phyloP scores from a whole-genome alignment of 495 filamentous ascomycete species.

The Glarea lozoyensis region DNA sequence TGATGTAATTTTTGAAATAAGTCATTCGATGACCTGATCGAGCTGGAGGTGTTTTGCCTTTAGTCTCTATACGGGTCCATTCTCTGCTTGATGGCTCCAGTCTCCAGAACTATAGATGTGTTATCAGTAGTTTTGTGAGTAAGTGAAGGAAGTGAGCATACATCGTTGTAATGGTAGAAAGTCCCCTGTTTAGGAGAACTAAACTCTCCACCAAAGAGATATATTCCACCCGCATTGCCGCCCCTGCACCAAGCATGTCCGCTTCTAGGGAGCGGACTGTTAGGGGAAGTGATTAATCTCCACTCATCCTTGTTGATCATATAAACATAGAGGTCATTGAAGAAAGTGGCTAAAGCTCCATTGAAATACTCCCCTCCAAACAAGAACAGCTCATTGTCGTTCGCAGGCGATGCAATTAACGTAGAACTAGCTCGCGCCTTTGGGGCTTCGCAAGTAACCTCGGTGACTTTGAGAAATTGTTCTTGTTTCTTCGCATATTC shows the following conservation, averaged over 20 bases:
- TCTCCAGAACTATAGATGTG: slow-evolving; percentile 61
- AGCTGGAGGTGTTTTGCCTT: slow-evolving; percentile 81
- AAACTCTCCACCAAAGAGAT: slow-evolving; percentile 78
- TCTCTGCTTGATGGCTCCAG: slow-evolving; percentile 74
- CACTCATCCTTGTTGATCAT: slow-evolving; percentile 80
- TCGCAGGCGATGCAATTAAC: slow-evolving; percentile 73
- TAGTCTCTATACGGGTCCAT: slow-evolving; percentile 82
- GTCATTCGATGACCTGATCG: slow-evolving; percentile 93
- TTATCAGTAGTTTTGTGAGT: background rate
- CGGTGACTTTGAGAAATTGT: slow-evolving; percentile 86
- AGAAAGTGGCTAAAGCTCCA: slow-evolving; percentile 53
- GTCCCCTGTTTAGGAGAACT: slow-evolving; percentile 90
- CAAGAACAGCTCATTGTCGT: slow-evolving; percentile 80
- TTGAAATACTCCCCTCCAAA: slow-evolving; percentile 77
- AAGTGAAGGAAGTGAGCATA: background rate
- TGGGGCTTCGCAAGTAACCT: slow-evolving; percentile 66
- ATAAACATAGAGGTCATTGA: slow-evolving; percentile 76
- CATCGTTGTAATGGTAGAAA: slow-evolving; percentile 96
- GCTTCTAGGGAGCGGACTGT: slow-evolving; percentile 81
- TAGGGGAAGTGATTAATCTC: slow-evolving; percentile 80
- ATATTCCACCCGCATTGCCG: slow-evolving; percentile 70
- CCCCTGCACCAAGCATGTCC: slow-evolving; percentile 90
- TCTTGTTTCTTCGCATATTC: slow-evolving; percentile 82
- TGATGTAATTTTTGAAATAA: slow-evolving; percentile 77
- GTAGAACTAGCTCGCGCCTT: slow-evolving; percentile 69